phyloP scores from a whole-genome alignment of 2,329 filamentous ascomycete genomes.

The Ophiostoma himal-ulmi region DNA sequence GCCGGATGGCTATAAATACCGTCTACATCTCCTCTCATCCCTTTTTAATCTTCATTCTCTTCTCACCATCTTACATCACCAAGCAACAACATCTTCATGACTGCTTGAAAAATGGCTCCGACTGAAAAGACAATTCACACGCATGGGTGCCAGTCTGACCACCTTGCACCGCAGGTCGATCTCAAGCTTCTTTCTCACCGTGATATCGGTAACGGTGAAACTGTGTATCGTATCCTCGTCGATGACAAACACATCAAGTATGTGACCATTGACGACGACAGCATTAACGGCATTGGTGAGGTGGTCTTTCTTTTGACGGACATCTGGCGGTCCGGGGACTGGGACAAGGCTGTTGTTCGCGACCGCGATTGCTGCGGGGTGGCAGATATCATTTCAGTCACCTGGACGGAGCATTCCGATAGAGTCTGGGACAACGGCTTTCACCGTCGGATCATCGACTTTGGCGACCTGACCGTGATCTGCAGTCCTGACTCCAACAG shows the following conservation, averaged over 20 bases:
- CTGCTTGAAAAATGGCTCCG: neutral
- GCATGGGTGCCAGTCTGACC: neutral
- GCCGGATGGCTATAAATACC: neutral
- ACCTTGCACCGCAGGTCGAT: neutral
- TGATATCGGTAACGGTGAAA: neutral
- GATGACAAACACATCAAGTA: neutral
- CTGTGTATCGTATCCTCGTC: neutral
- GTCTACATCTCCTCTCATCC: neutral
- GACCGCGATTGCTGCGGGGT: too few relatives aligned
- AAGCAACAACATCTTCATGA: neutral
- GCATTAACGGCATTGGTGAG: accelerated
- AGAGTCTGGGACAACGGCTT: neutral
- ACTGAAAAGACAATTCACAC: neutral
- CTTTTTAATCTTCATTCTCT: neutral
- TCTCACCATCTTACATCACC: neutral
- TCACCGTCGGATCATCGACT: neutral
- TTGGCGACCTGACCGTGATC: neutral
- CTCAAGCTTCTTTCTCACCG: neutral
- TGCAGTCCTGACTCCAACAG: neutral
- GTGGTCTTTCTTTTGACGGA: accelerated
- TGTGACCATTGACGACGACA: neutral
- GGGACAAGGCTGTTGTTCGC: neutral
- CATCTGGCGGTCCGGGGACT: neutral
- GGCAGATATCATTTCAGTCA: neutral
- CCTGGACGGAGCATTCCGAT: neutral